Conservation (phyloP, 2,329 filamentous ascomycete genomes). For the Ceratocystiopsis minuta region DNA sequence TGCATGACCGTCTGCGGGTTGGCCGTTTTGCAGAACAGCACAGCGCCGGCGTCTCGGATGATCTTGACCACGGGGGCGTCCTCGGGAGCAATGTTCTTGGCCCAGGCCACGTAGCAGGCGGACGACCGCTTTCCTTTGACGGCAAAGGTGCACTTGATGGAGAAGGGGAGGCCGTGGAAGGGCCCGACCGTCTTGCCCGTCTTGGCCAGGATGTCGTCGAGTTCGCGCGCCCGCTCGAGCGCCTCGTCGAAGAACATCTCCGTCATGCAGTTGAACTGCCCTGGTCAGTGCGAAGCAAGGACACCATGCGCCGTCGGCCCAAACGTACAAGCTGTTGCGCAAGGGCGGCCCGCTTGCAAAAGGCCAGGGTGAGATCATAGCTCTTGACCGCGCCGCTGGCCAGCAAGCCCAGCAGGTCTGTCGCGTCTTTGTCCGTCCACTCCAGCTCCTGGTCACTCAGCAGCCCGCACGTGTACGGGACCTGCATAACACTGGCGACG, state of each 20-base stretch:
- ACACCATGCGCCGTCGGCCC: too few species aligned
- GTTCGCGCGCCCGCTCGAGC: background rate
- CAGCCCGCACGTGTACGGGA: background rate
- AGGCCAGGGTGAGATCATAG: background rate
- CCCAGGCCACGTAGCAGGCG: background rate
- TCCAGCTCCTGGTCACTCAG: background rate
- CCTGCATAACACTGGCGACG: background rate
- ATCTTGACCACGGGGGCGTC: background rate
- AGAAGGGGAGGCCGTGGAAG: constrained; percentile 1
- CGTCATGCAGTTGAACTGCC: constrained; percentile 1
- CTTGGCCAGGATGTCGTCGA: background rate
- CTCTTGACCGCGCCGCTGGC: background rate
- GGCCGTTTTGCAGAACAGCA: background rate
- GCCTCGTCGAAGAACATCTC: background rate
- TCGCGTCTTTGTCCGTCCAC: constrained; percentile 1
- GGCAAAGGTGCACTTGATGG: background rate
- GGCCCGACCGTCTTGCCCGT: constrained; percentile 1
- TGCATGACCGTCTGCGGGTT: background rate
- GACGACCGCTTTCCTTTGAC: background rate
- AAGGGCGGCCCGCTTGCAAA: constrained; percentile 1
- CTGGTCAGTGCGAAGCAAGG: too few species aligned
- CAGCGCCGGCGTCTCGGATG: background rate
- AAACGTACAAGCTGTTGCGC: constrained; percentile 1
- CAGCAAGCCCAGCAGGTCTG: background rate
- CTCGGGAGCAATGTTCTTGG: background rate